Evolutionary conservation across 2,329 filamentous ascomycete genomes (phyloP).

Genomic region (Seiridium cupressi): DNA sequence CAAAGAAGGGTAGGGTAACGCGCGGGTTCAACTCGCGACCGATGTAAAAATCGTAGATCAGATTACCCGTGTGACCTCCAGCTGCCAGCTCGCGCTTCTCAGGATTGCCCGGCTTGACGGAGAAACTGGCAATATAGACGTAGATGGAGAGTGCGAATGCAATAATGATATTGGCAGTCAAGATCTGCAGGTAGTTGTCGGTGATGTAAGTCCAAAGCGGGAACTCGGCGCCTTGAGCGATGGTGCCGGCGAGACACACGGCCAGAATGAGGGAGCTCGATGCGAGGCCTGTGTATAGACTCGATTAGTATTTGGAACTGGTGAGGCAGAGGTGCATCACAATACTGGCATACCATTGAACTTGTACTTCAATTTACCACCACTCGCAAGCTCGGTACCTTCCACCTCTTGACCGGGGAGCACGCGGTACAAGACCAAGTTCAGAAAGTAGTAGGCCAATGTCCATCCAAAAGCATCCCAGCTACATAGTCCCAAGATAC

Average conservation of each 20-base stretch:
- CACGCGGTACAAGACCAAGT: slow-evolving; percentile 69
- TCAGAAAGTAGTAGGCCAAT: slow-evolving; percentile 75
- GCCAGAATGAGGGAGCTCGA: slow-evolving; percentile 73
- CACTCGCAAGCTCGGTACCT: slow-evolving; percentile 67
- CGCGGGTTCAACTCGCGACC: slow-evolving; percentile 93
- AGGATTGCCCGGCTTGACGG: slow-evolving; percentile 71
- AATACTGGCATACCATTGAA: background rate
- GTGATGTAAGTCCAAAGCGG: slow-evolving; percentile 89
- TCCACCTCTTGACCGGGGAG: slow-evolving; percentile 72
- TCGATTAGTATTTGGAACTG: slow-evolving; percentile 9
- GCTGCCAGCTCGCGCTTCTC: slow-evolving; percentile 75
- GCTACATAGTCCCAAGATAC: slow-evolving; percentile 68
- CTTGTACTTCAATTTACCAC: slow-evolving; percentile 77
- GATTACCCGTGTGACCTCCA: slow-evolving; percentile 79
- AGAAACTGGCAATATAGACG: slow-evolving; percentile 81
- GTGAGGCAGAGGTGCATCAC: background rate
- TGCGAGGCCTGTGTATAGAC: slow-evolving; percentile 58
- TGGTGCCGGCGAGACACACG: slow-evolving; percentile 71
- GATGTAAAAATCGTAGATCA: slow-evolving; percentile 95
- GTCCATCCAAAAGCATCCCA: slow-evolving; percentile 68
- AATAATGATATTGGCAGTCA: slow-evolving; percentile 80
- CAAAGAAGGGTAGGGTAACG: slow-evolving; percentile 72
- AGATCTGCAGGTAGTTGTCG: slow-evolving; percentile 83
- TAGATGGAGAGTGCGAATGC: slow-evolving; percentile 71
- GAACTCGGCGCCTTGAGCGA: slow-evolving; percentile 76